Percentiles rank a stretch among this genome's conserved stretches.
Evolutionary conservation across 345 rosid genomes (phyloP).

Genomic region (Heritiera littoralis): DNA sequence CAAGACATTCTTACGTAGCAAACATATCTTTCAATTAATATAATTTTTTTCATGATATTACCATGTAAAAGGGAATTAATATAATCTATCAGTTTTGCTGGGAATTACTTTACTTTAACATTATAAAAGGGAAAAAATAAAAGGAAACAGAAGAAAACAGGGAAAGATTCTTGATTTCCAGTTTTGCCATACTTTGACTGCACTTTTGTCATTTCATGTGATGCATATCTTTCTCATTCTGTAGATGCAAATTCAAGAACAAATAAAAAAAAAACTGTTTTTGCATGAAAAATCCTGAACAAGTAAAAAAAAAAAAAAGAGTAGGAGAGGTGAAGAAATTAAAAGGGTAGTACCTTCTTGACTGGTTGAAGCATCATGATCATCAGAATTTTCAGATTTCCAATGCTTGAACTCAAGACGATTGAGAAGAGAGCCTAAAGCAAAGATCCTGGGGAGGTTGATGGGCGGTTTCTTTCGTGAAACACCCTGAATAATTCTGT

Average conservation of each 20-base stretch:
- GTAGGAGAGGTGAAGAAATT: neutral
- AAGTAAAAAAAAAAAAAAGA: neutral
- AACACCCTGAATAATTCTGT: constrained; percentile 17
- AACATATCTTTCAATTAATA: neutral
- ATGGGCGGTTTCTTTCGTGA: constrained; percentile 39
- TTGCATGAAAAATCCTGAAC: neutral
- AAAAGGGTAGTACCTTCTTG: constrained; percentile 67
- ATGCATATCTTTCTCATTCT: neutral
- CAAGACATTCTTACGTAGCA: constrained; percentile 6
- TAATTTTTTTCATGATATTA: neutral
- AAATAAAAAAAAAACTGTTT: neutral
- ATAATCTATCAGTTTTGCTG: neutral
- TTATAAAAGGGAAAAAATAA: neutral
- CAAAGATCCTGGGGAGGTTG: constrained; percentile 70
- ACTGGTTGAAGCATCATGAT: constrained; percentile 56
- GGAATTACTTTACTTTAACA: neutral
- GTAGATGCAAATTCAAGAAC: constrained; percentile 11
- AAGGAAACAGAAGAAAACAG: constrained; percentile 10
- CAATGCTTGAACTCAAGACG: constrained; percentile 69
- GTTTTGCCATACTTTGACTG: constrained; percentile 27
- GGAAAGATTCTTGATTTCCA: constrained; percentile 20
- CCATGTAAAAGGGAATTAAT: neutral
- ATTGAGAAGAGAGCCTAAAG: constrained; percentile 66
- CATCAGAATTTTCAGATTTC: constrained; percentile 44
- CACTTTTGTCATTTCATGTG: constrained; percentile 29